Base-by-base conservation (phyloP, 2,329 filamentous ascomycete genomes). In the Ceratocystis eucalypticola region DNA sequence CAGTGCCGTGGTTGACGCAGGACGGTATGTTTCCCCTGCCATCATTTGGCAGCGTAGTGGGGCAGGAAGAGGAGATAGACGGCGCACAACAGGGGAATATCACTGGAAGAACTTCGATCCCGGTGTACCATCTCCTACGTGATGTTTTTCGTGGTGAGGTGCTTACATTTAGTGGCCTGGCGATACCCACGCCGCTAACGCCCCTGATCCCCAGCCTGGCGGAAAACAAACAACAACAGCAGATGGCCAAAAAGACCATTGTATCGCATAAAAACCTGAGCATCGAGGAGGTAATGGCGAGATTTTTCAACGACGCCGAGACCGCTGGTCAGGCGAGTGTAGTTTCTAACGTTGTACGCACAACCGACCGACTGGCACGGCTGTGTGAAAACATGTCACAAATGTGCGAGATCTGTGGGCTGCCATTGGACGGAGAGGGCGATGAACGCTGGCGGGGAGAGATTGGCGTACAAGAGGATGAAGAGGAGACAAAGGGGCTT, bases 341-440 rank as follows among this genome's bases (percentile, higher is more conserved):
- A 66, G 92, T 99, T 70, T 88, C 92, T 41, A 99, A 99, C 74
- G 94, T 99, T 8, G 93, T 96, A 4, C 85, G 91, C 69, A 99
- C 93, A 44, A 87, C 89, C n/a, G 87, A 85, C 64, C 96, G 95
- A 76, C 80, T 97, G 50, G 79, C 85, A 59, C 76, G 83, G 30
- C 73, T 78, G 0, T 30, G 55, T 30, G 71, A 73, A 6, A 72
- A 71, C 22, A 71, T 66, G 3, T 45, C 44, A 44, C 20, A 33
- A 7, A 59, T 46, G 57, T 69, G 66, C 8, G 66, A 48, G 12
- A 33, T 65, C 15, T 96, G 91, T 74, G 83, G 83, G 62, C 83
- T 88, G 75, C 82, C 84, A 44, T 78, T 91, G 12, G 82, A 86
- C 66, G 81, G 81, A 69, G 77, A 78, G 3, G 85, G 84, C 2